Base-by-base conservation (phyloP, 352 stramenopile genomes). In the Phytophthora colocasiae region DNA sequence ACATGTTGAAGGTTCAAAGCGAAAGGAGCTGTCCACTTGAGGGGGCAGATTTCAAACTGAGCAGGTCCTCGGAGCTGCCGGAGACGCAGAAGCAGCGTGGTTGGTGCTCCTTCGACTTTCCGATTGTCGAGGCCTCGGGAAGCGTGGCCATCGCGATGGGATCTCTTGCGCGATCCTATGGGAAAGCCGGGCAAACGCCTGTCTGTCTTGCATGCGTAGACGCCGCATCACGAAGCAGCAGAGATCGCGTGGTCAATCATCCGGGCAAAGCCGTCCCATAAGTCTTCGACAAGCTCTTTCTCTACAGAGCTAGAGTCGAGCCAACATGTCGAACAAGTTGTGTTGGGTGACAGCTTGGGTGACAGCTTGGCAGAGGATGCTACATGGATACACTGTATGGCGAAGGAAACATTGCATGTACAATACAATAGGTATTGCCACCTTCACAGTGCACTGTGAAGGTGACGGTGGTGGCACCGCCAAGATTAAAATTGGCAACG, bases 21-120 rank as follows among this genome's bases (percentile, higher is more conserved):
- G 50, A 38, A n/a, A 43, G 46, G 27, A 58, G 52, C 57, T 52
- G 64, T 69, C 38, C 44, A 52, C 31, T 52, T 47, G 29, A 36
- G 58, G 50, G 26, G 22, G 44, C 58, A 62, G 59, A 72, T 72
- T 72, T 38, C 50, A 72, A 68, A 72, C 55, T 72, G 64, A 72
- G 17, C 39, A 49, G 27, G 7, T 48, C 19, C 27, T 29, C n/a
- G 29, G 8, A 14, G 12, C 46, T 14, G 29, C 31, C 38, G 14
- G 38, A 43, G n/a, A 19, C 38, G 12, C 14, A 41, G 46, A 24
- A 26, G 27, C 27, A 53, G 27, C 19, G 29, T 60, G 57, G 63
- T 63, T 72, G 64, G 64, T 58, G 58, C 58, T 54, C 55, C 34
- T 31, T 36, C 55, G 39, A 38, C 48, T 14, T 49, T 17, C 19